phyloP scores from a whole-genome alignment of 1,139 yeast species.

The Candida pseudoviswanathii region DNA sequence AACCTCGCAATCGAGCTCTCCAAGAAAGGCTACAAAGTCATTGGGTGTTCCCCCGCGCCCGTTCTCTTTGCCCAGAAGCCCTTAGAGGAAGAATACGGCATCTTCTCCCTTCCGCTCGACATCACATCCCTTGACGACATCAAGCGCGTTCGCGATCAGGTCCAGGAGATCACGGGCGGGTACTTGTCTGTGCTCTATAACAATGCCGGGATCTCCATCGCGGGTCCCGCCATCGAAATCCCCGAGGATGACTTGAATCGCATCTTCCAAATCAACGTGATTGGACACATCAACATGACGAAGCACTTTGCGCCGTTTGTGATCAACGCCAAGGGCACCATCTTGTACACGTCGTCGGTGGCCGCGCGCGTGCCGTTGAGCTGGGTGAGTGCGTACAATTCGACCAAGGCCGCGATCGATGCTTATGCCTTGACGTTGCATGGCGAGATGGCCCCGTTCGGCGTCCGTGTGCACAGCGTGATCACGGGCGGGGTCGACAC shows the following conservation, averaged over 20 bases:
- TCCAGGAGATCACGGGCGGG: slow-evolving; percentile 30
- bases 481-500: slow-evolving; percentile 47
- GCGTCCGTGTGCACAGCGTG: slow-evolving; percentile 37
- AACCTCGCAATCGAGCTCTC: slow-evolving; percentile 29
- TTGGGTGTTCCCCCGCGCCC: slow-evolving; percentile 32
- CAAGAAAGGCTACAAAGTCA: slow-evolving; percentile 36
- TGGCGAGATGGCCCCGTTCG: slow-evolving; percentile 55
- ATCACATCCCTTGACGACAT: slow-evolving; percentile 33
- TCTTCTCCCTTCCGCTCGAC: slow-evolving; percentile 35
- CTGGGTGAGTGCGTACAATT: slow-evolving; percentile 36
- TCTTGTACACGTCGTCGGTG: slow-evolving; percentile 39
- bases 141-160: slow-evolving; percentile 23
- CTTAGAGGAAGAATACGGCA: slow-evolving; percentile 29
- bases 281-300: slow-evolving; percentile 42
- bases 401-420: slow-evolving; percentile 68
- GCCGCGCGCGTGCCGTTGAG: slow-evolving; percentile 39
- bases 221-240: slow-evolving; percentile 36
- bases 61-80: slow-evolving; percentile 29
- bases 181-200: slow-evolving; percentile 34
- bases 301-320: slow-evolving; percentile 33
- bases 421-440: slow-evolving; percentile 65
- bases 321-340: slow-evolving; percentile 37
- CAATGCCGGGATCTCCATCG: slow-evolving; percentile 35
- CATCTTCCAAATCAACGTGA: slow-evolving; percentile 35
- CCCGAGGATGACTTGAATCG: slow-evolving; percentile 26